Conservation (phyloP, 2,329 filamentous ascomycete species). For the Hansfordia pulvinata region DNA sequence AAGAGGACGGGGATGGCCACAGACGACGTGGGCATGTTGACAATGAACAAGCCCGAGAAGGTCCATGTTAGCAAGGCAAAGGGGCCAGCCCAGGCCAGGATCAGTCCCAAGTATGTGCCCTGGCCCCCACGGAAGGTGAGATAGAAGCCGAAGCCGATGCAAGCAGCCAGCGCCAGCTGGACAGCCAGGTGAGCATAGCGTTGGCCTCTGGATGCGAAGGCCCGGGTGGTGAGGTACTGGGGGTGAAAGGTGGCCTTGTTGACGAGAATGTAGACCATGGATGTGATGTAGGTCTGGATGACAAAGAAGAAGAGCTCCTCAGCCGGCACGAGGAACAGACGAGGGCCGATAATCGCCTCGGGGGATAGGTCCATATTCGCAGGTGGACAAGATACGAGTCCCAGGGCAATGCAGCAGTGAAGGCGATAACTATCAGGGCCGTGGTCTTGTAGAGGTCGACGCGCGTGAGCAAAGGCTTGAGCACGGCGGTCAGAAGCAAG, state of each 20-base stretch:
- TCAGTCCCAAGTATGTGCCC: constrained; percentile 56
- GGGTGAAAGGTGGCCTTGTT: constrained; percentile 48
- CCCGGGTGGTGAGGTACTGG: constrained; percentile 22
- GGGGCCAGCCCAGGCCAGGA: constrained; percentile 54
- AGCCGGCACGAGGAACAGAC: constrained; percentile 48
- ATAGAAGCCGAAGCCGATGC: constrained; percentile 27
- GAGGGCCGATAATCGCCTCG: constrained; percentile 48
- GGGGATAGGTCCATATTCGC: constrained; percentile 59
- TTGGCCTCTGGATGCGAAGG: constrained; percentile 11
- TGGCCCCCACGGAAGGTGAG: constrained; percentile 29
- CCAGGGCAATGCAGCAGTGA: constrained; percentile 60
- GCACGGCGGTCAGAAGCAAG: constrained; percentile 40
- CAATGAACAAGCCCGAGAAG: constrained; percentile 49
- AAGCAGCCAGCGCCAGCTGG: constrained; percentile 30
- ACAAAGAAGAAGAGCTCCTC: constrained; percentile 71
- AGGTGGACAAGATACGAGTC: constrained; percentile 60
- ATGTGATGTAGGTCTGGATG: constrained; percentile 63
- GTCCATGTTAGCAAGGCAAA: constrained; percentile 52
- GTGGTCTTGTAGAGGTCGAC: constrained; percentile 49
- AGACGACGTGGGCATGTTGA: constrained; percentile 42
- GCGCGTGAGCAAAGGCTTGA: constrained; percentile 45
- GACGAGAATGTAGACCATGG: constrained; percentile 51
- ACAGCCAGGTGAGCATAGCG: constrained; percentile 25
- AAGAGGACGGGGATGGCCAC: constrained; percentile 45
- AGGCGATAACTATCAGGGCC: constrained; percentile 48